Evolutionary conservation across 23 red algal genomes (phyloP).

Genomic region (Gracilaria caudata): DNA sequence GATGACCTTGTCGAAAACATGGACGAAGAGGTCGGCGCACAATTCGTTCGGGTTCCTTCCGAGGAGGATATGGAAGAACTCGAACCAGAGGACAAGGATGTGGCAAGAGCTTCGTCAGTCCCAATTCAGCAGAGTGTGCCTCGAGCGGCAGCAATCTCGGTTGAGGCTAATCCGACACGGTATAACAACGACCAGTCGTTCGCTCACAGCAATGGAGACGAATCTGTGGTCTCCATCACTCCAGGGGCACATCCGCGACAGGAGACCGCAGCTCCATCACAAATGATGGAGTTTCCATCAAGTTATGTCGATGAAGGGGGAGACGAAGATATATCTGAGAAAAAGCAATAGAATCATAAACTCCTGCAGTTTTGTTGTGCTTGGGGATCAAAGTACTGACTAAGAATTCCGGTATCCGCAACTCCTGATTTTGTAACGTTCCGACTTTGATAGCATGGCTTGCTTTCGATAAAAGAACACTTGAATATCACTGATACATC

Average conservation of each 20-base stretch:
- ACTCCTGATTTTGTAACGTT: neutral
- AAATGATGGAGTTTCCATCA: neutral
- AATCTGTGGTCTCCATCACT: conserved; percentile 30
- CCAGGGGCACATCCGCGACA: neutral
- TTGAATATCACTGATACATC: neutral
- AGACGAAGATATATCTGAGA: neutral
- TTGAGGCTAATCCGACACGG: neutral
- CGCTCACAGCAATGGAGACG: neutral
- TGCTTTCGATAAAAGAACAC: neutral
- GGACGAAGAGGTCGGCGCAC: conserved; percentile 1
- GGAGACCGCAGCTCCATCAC: neutral
- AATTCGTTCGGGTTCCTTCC: conserved; percentile 28
- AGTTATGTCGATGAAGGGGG: conserved; percentile 17
- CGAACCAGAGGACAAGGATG: conserved; percentile 14
- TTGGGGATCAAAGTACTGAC: neutral
- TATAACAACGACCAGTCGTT: neutral
- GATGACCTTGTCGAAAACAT: conserved; percentile 46
- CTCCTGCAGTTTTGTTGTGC: neutral
- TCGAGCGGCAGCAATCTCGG: neutral
- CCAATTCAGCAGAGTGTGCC: neutral
- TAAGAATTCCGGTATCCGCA: neutral
- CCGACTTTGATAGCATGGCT: neutral
- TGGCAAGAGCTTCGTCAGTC: neutral
- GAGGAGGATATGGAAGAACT: conserved; percentile 12
- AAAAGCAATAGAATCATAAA: neutral